Base-by-base conservation (phyloP, 2,329 filamentous ascomycete genomes). In the Hymenoscyphus fructigenus region DNA sequence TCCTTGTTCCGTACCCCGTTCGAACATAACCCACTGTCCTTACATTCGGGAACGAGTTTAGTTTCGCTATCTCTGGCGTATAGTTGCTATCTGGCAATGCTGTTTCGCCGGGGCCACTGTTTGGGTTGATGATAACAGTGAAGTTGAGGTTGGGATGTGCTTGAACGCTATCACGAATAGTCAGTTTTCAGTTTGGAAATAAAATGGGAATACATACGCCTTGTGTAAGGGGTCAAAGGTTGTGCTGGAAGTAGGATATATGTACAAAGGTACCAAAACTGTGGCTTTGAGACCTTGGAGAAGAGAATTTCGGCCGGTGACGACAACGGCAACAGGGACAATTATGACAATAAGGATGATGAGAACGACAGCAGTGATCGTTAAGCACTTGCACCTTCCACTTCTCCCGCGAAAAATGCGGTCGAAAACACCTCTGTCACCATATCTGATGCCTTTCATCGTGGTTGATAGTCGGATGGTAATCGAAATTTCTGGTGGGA, bases 1-100 rank as follows among this genome's bases (percentile, higher is more conserved):
- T 69, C 3, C 75, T 66, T 0, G 62, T 68, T 3, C 72, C 75
- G 57, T 78, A 78, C 7, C 64, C 59, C 2, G 77, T 79, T 4
- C 71, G 72, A 36, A 80, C 76, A 65, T 80, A 80, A 14, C 79
- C 79, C 15, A 80, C 66, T 2, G 76, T 71, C 0, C 72, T 68
- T n/a, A 78, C 75, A 63, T 80, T 80, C 29, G 71, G 10, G 59
- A 76, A 77, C 15, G 66, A 71, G 63, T 78, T 78, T 3, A 80
- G 70, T 61, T 75, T 73, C 9, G 69, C 63, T 26, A 80, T 67
- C 0, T 68, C 73, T 5, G 68, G 53, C 28, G 73, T 73, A 66
- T 76, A 79, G 61, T 73, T 34, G 69, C 0, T 68, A 57, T 75
- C 74, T 0, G 78, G 78, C 29, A 69, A 70, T 23, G 68, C 63